Evolutionary conservation across 192 early-diverging fungal species (phyloP), one percentile per base, ranked within the genome.

Genomic region (Entomortierella lignicola): DNA sequence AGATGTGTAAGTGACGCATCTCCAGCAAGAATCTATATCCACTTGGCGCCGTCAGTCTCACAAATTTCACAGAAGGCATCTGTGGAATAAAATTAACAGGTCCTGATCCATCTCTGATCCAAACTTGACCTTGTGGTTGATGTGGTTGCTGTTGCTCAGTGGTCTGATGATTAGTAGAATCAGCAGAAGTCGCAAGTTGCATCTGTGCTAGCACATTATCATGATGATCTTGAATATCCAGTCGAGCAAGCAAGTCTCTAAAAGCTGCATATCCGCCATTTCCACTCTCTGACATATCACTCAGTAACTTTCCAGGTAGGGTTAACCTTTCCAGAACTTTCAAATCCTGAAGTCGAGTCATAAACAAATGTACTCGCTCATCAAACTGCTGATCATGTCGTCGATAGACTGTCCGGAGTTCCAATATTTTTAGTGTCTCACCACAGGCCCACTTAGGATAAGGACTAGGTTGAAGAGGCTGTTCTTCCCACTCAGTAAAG

Each of bases 1-100:
- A 26, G n/a, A 71, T 62, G 42, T 71, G 69, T 27, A 71, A 21
- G 43, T 62, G 37, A 7, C 69, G 27, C 69, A 71, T 71, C 42
- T 61, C 23, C 39, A 71, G 55, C 32, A 21, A 20, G 0, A 62
- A 29, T 8, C 53, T 59, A 2, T 44, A 27, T 1, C 21, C 30
- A 2, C 51, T 41, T 62, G 59, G 37, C 1, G 69, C 54, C 0
- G 58, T 62, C 29, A 71, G 25, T 10, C 17, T 23, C n/a, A 71
- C 69, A 8, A 62, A 50, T 8, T 39, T 32, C 0, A 71, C 69
- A 17, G 69, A 71, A 2, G 60, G 69, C 53, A 71, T 32, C 3
- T 52, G 69, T 8, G 69, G 69, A 26, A 71, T 42, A 8, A 71
- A 26, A 18, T 71, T 71, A 2, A 30, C 31, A 6, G 51, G 60